Percentiles rank a stretch among this genome's conserved stretches.
Evolutionary conservation across 2,329 filamentous ascomycete genomes (phyloP).

Genomic region (Pyricularia pennisetigena): DNA sequence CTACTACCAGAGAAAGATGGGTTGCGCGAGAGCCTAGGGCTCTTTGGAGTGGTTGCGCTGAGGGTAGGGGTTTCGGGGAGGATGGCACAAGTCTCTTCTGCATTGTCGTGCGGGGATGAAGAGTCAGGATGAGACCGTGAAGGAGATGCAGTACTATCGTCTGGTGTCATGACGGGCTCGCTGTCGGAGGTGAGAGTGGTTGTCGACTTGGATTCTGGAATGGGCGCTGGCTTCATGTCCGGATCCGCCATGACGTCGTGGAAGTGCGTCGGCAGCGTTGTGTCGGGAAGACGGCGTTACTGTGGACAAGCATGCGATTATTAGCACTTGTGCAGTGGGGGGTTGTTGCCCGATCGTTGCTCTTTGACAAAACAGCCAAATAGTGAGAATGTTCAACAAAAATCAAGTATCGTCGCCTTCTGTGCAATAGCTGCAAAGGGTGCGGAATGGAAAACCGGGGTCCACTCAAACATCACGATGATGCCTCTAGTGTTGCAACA

Average conservation of each 20-base stretch:
- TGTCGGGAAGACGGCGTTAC: not conserved
- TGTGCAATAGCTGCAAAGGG: not conserved
- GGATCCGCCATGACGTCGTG: slow-evolving; percentile 27
- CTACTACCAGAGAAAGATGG: slow-evolving; percentile 76
- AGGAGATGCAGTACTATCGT: slow-evolving; percentile 30
- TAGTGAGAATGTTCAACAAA: not conserved
- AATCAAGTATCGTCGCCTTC: not conserved
- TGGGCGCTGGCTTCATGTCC: slow-evolving; percentile 16
- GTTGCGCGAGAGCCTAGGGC: slow-evolving; percentile 59
- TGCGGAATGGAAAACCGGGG: not conserved
- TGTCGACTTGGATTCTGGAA: slow-evolving; percentile 27
- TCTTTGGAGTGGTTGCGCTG: slow-evolving; percentile 34
- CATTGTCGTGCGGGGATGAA: slow-evolving; percentile 33
- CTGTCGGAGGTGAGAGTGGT: slow-evolving; percentile 27
- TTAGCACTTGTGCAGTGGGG: not conserved
- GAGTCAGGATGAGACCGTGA: slow-evolving; percentile 12
- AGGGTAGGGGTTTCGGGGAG: slow-evolving; percentile 39
- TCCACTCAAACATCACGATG: not conserved
- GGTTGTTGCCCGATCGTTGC: not conserved
- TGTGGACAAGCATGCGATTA: not conserved
- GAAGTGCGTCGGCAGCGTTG: not conserved
- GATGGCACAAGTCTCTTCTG: slow-evolving; percentile 9
- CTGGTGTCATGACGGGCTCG: slow-evolving; percentile 30
- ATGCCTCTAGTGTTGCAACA: not conserved
- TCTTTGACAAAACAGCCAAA: not conserved